Evolutionary conservation across 768 basidiomycete species (phyloP), one percentile per base, ranked within the genome.

Genomic region (Tulasnella calospora): DNA sequence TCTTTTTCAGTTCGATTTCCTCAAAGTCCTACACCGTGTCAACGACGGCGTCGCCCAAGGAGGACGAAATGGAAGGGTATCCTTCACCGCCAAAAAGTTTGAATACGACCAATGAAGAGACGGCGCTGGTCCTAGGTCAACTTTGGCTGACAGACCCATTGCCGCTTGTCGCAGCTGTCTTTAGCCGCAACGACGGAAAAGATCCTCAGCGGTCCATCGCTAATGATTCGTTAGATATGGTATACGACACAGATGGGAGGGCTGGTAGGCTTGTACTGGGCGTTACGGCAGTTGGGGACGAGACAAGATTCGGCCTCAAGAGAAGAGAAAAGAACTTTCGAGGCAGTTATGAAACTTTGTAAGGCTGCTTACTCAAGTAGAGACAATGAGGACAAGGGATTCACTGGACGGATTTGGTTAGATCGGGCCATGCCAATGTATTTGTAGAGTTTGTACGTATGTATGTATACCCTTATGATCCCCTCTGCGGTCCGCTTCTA

Each of bases 11-110:
- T 27, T 67, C 61, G 61, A 27, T 67, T 30, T 67, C 61, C 21
- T 67, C 61, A n/a, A 67, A 67, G n/a, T 67, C 61, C 27, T 67
- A 67, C 61, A 67, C 61, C 27, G 61, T 67, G 33, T 67, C 61
- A n/a, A 67, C 61, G 12, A 67, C 10, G 6, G 61, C 61, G n/a
- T 67, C 61, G 27, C 61, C 61, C 61, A 67, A 67, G 30, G 61
- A 67, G 33, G 61, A 67, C 17, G 61, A 27, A 33, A 67, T 67
- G 61, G 61, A 67, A 33, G 27, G 30, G 8, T 30, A 67, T 33
- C 30, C 61, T 30, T 3, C 27, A 12, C 33, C 61, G 5, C 5
- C 27, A n/a, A 30, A 17, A 3, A 27, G 30, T 5, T 67, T 6
- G 27, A 67, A 67, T 33, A 30, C n/a, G 27, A 5, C 61, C 2